Evolutionary conservation across 352 stramenopile genomes (phyloP).

Genomic region (Phytopythium vexans): DNA sequence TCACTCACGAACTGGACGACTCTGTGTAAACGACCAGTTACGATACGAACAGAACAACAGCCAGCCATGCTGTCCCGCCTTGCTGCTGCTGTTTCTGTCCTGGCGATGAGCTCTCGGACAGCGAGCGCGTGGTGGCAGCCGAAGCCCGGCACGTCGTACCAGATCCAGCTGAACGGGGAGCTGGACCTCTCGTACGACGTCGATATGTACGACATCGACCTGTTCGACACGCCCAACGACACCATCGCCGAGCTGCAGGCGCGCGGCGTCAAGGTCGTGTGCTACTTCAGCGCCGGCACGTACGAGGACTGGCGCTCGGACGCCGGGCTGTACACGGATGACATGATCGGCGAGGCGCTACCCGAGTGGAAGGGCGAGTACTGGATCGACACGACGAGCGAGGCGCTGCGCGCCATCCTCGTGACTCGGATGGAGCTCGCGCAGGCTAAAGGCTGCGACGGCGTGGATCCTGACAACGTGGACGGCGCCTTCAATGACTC

Average conservation of each 20-base stretch:
- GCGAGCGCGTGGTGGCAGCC: slow-evolving; percentile 27
- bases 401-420: slow-evolving; percentile 34
- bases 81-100: slow-evolving; percentile 3
- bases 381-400: slow-evolving; percentile 35
- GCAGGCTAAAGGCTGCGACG: slow-evolving; percentile 47
- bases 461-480: slow-evolving; percentile 56
- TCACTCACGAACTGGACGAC: no score
- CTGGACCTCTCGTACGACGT: slow-evolving; percentile 29
- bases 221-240: slow-evolving; percentile 27
- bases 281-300: slow-evolving; percentile 59
- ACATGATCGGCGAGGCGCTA: slow-evolving; percentile 27
- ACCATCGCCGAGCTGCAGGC: slow-evolving; percentile 25
- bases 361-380: slow-evolving; percentile 34
- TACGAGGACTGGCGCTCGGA: slow-evolving; percentile 51
- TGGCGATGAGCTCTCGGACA: background rate
- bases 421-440: slow-evolving; percentile 36
- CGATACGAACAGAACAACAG: background rate
- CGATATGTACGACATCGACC: slow-evolving; percentile 35
- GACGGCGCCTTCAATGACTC: slow-evolving; percentile 39
- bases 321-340: slow-evolving; percentile 26
- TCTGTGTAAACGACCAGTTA: no score
- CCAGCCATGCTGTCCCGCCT: slow-evolving; percentile 8
- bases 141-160: slow-evolving; percentile 31
- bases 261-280: slow-evolving; percentile 35
- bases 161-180: slow-evolving; percentile 32